Base-by-base conservation (phyloP, 2,329 filamentous ascomycete genomes). In the Hymenoscyphus salicellus region DNA sequence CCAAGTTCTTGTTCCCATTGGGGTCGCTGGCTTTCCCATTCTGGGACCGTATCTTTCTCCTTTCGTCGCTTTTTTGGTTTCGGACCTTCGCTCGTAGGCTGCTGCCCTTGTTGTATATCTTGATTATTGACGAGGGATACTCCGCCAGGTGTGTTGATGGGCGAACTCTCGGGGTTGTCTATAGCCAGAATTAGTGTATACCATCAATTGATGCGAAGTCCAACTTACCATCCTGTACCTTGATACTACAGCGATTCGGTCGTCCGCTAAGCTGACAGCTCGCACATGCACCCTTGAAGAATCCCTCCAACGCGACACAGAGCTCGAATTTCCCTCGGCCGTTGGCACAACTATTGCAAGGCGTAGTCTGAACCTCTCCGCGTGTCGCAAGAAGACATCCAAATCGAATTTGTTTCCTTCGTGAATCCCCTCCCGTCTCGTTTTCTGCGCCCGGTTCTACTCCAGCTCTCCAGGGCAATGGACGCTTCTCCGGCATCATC, bases 251-350 rank as follows among this genome's bases (percentile, higher is more conserved):
- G 16, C 72, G 66, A 59, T 75, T 75, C 26, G 73, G 73, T 36
- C 72, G 62, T 16, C 74, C 74, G 58, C 72, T 74, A 17, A 75
- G 64, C 63, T 75, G 73, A 64, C 74, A 75, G 43, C 69, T 71
- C 10, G 74, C 74, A 61, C 74, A 75, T 60, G 73, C 74, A 38
- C 74, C 74, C 61, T 74, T 74, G 65, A 75, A 75, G 63, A 72
- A 75, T 6, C 73, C 73, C n/a, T 72, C 72, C 28, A 75, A 62
- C 30, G 72, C 72, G 26, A 75, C 69, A 49, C 74, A 75, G 36
- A 72, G 63, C 52, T 60, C 67, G 63, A 75, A 75, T 59, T 75
- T 75, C 10, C 74, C 74, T 33, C 74, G 64, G 17, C 72, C 73
- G 66, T 73, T 74, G 10, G 72, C 70, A 60, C 74, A 75, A 43